Percentiles rank a stretch among this genome's conserved stretches.
Evolutionary conservation across 768 basidiomycete species (phyloP).

Genomic region (Boletus sp.): DNA sequence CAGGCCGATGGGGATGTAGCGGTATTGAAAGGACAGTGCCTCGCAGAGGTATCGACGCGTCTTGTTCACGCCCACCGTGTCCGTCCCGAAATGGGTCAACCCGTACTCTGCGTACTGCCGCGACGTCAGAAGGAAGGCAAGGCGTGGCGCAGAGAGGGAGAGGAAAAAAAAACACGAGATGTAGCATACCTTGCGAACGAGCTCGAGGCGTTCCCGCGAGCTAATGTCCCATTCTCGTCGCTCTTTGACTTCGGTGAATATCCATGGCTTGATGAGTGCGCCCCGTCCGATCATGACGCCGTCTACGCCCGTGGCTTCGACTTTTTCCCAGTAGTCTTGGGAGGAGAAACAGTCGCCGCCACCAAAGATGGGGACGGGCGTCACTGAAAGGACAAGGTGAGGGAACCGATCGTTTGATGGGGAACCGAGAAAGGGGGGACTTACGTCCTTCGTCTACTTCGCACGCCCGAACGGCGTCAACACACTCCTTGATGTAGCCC

Average conservation of each 20-base stretch:
- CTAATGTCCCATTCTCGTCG: conserved; percentile 91
- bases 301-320: conserved; percentile 82
- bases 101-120: conserved; percentile 82
- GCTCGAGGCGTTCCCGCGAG: conserved; percentile 75
- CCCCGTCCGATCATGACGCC: conserved; percentile 95
- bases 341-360: conserved; percentile 95
- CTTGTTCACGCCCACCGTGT: conserved; percentile 86
- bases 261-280: conserved; percentile 94
- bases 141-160: neutral
- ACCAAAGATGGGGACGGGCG: conserved; percentile 91
- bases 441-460: conserved; percentile 71
- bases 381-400: conserved; percentile 42
- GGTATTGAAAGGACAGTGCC: conserved; percentile 92
- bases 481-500: conserved; percentile 88
- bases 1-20: conserved; percentile 92
- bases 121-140: neutral
- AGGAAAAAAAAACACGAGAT: neutral
- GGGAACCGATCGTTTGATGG: neutral
- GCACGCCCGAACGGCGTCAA: conserved; percentile 66
- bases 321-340: conserved; percentile 72
- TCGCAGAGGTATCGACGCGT: conserved; percentile 93
- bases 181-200: conserved; percentile 62
- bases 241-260: conserved; percentile 95
- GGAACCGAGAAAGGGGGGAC: conserved; percentile 24
- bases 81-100: conserved; percentile 80